These are phyloP conservation scores for Fusarium temperatum DNA, from an alignment of 2,329 filamentous ascomycete species.

Conservation along the genomic window DNA sequence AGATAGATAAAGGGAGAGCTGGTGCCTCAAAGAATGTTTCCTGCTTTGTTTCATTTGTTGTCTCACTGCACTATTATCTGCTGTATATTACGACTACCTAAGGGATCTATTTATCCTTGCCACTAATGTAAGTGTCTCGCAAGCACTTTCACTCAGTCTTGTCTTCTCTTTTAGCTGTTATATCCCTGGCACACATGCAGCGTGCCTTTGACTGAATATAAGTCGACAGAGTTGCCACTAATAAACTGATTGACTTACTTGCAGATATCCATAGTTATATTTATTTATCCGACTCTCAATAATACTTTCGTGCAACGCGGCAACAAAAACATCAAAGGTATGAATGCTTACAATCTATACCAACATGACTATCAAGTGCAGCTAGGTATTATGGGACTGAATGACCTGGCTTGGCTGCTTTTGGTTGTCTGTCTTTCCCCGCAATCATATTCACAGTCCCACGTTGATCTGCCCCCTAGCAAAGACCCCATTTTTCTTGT, in stretches of 20 bases:
- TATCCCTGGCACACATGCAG: not conserved
- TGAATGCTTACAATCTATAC: not conserved
- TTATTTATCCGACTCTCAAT: not conserved
- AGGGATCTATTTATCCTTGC: not conserved
- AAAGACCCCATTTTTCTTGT: constrained; percentile 3
- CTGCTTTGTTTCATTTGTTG: not conserved
- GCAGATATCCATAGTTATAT: not conserved
- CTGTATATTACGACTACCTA: not conserved
- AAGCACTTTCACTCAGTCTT: not conserved
- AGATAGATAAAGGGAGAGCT: constrained; percentile 9
- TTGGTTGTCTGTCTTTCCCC: constrained; percentile 9
- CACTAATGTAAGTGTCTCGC: not conserved
- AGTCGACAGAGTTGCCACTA: not conserved
- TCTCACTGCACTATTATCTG: not conserved
- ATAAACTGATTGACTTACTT: not conserved
- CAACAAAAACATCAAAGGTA: constrained; percentile 1
- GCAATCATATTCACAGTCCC: not conserved
- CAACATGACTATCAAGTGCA: constrained; percentile 15
- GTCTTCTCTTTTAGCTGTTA: not conserved
- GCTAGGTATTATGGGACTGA: not conserved
- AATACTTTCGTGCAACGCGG: not conserved
- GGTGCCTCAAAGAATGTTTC: not conserved
- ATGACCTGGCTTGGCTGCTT: constrained; percentile 13
- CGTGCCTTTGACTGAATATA: not conserved
- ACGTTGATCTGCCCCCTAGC: constrained; percentile 7